These are phyloP conservation scores for Cyanodermella asteris DNA, from an alignment of 2,329 filamentous ascomycete genomes.

Conservation along the genomic window DNA sequence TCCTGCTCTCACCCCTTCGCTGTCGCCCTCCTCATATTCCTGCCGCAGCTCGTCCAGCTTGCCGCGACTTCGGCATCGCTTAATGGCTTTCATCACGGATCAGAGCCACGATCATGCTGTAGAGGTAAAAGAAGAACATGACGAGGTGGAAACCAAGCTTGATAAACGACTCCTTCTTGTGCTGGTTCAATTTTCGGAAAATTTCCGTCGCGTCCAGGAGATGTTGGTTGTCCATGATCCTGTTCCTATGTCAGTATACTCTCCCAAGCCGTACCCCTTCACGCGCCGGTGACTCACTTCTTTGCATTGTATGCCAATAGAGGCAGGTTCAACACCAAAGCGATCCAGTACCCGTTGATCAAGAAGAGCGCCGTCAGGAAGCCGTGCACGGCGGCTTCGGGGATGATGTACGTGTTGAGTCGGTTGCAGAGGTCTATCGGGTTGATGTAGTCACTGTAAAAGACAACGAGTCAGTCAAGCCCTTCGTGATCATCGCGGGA, in stretches of 20 bases:
- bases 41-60: too few relatives aligned
- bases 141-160: conserved; percentile 96
- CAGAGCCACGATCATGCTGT: conserved; percentile 93
- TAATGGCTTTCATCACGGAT: conserved; percentile 87
- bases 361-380: conserved; percentile 91
- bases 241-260: conserved; percentile 19
- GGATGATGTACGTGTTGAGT: conserved; percentile 97
- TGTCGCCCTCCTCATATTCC: too few relatives aligned
- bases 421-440: conserved; percentile 99
- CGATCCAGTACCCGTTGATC: conserved; percentile 97
- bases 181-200: conserved; percentile 94
- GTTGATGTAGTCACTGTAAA: conserved; percentile 87
- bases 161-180: conserved; percentile 99
- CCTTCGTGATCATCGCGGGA: too few relatives aligned
- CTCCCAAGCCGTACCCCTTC: neutral
- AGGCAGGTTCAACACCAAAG: conserved; percentile 76
- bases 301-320: conserved; percentile 86
- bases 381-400: conserved; percentile 90
- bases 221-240: conserved; percentile 93
- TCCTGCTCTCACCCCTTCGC: too few relatives aligned
- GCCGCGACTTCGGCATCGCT: conserved; percentile 20
- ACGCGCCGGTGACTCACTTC: conserved; percentile 48
- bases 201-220: conserved; percentile 95
- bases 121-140: conserved; percentile 99
- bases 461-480: neutral